Base-by-base conservation (phyloP, 768 basidiomycete genomes). In the Gymnopilus dilepis region DNA sequence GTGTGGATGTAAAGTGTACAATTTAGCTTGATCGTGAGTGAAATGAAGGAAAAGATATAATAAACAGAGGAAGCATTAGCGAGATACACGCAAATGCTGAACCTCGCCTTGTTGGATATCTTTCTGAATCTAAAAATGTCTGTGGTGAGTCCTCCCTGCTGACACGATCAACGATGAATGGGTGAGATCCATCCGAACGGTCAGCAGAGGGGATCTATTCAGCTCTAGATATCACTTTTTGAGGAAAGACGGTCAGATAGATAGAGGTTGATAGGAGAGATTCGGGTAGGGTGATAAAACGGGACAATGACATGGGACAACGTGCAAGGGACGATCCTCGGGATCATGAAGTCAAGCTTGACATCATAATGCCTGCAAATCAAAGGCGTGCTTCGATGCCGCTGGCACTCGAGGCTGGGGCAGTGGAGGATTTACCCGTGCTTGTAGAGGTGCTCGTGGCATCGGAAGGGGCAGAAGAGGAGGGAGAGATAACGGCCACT, bases 401-500 rank as follows among this genome's bases (percentile, higher is more conserved):
- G 47, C 30, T 31, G 47, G 26, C 47, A 50, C 28, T 30, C n/a
- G 28, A 17, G 15, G 28, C 28, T n/a, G 4, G 43, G 43, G 6
- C n/a, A 28, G 6, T 50, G 28, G 47, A 28, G 3, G 47, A 12
- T 50, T 50, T 31, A 31, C 28, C 22, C 15, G 47, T 30, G 47
- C 47, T 50, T 50, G 47, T 17, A 8, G 47, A 19, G 7, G 30
- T 15, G 28, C 13, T 28, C 45, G 45, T 48, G 26, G 11, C 30
- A 4, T 28, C n/a, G 28, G 47, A 31, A 50, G 47, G 28, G 19
- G 47, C 15, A 1, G 47, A 50, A 6, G 60, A 52, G 40, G 80
- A 75, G 12, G 84, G 83, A 19, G 85, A 85, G 48, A 89, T 84
- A 33, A 89, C 83, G 9, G 87, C 87, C 2, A 89, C 87, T 33